Conservation (phyloP, 768 basidiomycete species). For the Psilocybe subaeruginosa region DNA sequence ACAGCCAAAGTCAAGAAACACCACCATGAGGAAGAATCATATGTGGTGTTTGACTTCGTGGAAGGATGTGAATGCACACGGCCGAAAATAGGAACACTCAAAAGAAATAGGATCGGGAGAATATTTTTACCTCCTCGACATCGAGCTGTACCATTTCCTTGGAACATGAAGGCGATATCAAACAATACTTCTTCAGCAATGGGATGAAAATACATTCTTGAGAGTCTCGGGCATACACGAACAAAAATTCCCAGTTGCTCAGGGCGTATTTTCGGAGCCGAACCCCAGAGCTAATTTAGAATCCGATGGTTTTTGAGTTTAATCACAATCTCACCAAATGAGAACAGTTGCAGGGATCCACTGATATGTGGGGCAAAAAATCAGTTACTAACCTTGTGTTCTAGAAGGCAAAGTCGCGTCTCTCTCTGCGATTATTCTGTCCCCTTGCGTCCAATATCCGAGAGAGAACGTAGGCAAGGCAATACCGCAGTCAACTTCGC, state of each 20-base stretch:
- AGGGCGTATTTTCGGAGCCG: constrained; percentile 14
- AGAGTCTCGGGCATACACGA: constrained; percentile 12
- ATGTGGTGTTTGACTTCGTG: constrained; percentile 16
- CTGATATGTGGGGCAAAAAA: background rate
- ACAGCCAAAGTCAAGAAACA: constrained; percentile 1
- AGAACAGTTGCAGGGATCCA: constrained; percentile 1
- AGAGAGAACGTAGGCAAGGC: background rate
- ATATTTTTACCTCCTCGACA: constrained; percentile 16
- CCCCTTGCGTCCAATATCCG: background rate
- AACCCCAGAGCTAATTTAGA: constrained; percentile 9
- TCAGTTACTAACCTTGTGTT: background rate
- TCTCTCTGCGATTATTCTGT: background rate
- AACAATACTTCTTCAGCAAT: constrained; percentile 1
- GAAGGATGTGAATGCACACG: constrained; percentile 9
- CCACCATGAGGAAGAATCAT: constrained; percentile 19
- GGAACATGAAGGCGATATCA: constrained; percentile 3
- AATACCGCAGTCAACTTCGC: background rate
- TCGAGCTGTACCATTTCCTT: constrained; percentile 6
- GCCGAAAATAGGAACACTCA: constrained; percentile 7
- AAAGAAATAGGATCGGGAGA: constrained; percentile 8
- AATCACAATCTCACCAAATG: constrained; percentile 10
- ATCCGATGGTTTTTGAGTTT: constrained; percentile 1
- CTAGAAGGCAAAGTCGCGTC: background rate
- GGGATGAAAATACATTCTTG: constrained; percentile 2
- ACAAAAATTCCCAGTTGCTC: background rate